Evolutionary conservation across 345 rosid species (phyloP), one percentile per base, ranked within the genome.

Genomic region (Camelina sativa): DNA sequence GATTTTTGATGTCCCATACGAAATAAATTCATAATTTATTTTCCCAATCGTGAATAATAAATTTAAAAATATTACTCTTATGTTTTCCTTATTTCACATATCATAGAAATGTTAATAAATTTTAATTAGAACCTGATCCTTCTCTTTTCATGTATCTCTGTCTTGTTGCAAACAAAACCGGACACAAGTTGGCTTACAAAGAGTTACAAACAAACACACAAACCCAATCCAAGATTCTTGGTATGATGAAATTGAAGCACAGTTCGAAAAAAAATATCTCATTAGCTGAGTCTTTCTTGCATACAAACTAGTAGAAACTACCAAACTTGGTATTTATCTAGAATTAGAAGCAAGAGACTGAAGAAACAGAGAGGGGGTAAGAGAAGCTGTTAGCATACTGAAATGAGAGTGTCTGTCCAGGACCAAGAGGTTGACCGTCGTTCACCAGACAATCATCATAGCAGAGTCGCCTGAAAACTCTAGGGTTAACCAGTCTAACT

Each of bases 401-500:
- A 77, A 89, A 91, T n/a, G 87, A 84, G 79, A 91, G 81, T 43
- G 78, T 72, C 51, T 87, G 71, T 32, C 95, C 97, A 7, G 90
- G 87, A 7, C 73, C 82, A 47, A 89, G 86, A 62, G 92, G 66
- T 58, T 85, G 78, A 15, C 91, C 94, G 1, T 85, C 81, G 22
- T 89, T 89, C 65, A 85, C 91, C 4, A 89, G 80, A 77, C 94
- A 89, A 63, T 89, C 97, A 2, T 87, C 82, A n/a, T 85, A 87
- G 69, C 11, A 1, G 7, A 89, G 43, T 68, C 92, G 78, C 62
- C 84, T 76, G 75, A 89, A 91, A 13, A 86, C 82, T 11, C 71
- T 56, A 12, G 97, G 95, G 65, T 85, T 89, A 38, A 91, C 72
- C 59, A 89, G 32, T 55, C 82, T 65, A 10, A 79, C 88, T 0